A percentile compares a stretch with the other conserved stretches of the same genome.
phyloP scores from a whole-genome alignment of 2,329 filamentous ascomycete species.

The Alternaria sp. region DNA sequence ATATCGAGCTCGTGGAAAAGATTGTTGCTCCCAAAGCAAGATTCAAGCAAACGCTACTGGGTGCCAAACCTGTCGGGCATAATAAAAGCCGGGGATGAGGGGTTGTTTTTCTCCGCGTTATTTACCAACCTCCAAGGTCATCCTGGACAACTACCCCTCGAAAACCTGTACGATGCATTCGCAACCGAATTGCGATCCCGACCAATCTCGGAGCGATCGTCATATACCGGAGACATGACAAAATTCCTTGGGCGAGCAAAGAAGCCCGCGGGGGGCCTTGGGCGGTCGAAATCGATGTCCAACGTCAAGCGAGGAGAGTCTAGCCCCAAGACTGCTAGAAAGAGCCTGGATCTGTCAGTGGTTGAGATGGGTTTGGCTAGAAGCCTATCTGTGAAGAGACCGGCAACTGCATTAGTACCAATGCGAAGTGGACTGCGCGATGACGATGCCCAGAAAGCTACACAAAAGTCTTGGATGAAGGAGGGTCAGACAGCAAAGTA shows the following conservation, averaged over 20 bases:
- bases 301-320: slow-evolving; percentile 22
- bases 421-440: slow-evolving; percentile 22
- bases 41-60: slow-evolving; percentile 24
- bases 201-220: slow-evolving; percentile 30
- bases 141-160: slow-evolving; percentile 36
- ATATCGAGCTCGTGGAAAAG: slow-evolving; percentile 33
- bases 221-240: slow-evolving; percentile 35
- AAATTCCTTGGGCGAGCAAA: slow-evolving; percentile 34
- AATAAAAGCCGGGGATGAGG: slow-evolving; percentile 47
- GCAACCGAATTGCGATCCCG: slow-evolving; percentile 34
- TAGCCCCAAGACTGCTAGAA: slow-evolving; percentile 21
- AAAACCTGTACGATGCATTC: slow-evolving; percentile 39
- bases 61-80: slow-evolving; percentile 42
- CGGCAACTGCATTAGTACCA: slow-evolving; percentile 21
- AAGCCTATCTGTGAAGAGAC: slow-evolving; percentile 27
- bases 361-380: slow-evolving; percentile 27
- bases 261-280: slow-evolving; percentile 17
- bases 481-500: slow-evolving; percentile 34
- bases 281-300: slow-evolving; percentile 31
- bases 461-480: slow-evolving; percentile 34
- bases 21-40: slow-evolving; percentile 30
- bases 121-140: slow-evolving; percentile 34
- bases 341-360: slow-evolving; percentile 28
- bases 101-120: slow-evolving; percentile 36
- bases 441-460: slow-evolving; percentile 6